Percentiles rank a stretch among this genome's conserved stretches.
These are phyloP conservation scores for Cystobasidium onofrii DNA, from an alignment of 768 basidiomycete genomes.

Conservation along the genomic window DNA sequence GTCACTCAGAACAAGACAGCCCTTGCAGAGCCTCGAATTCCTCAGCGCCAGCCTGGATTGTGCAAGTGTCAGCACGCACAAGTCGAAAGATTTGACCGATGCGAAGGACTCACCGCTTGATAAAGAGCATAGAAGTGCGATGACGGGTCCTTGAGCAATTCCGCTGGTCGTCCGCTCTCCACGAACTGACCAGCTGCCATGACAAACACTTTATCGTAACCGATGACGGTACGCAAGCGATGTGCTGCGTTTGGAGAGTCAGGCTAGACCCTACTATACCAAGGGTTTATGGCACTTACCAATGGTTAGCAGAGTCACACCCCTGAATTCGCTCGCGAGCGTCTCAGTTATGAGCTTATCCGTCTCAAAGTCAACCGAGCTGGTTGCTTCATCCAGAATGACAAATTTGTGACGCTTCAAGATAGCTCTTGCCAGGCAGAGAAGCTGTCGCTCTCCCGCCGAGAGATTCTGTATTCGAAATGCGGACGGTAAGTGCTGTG, in stretches of 20 bases:
- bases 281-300: constrained; percentile 41
- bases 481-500: too few relatives aligned
- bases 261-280: neutral
- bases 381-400: constrained; percentile 43
- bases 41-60: constrained; percentile 1
- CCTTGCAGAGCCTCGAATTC: constrained; percentile 28
- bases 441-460: constrained; percentile 34
- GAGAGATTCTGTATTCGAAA: constrained; percentile 38
- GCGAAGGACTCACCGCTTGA: neutral
- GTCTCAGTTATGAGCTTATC: constrained; percentile 57
- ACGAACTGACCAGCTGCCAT: constrained; percentile 35
- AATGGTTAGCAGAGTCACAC: constrained; percentile 70
- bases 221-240: constrained; percentile 37
- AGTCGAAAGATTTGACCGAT: neutral
- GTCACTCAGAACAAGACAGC: neutral
- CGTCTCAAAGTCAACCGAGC: constrained; percentile 39
- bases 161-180: constrained; percentile 37
- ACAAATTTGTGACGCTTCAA: constrained; percentile 38
- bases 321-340: constrained; percentile 62
- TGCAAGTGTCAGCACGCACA: neutral
- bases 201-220: constrained; percentile 38
- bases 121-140: constrained; percentile 39
- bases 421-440: constrained; percentile 32
- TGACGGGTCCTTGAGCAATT: constrained; percentile 35
- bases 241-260: neutral